These are phyloP conservation scores for Astrephomene gubernaculifera DNA, from an alignment of 139 green algal species.

Conservation along the genomic window DNA sequence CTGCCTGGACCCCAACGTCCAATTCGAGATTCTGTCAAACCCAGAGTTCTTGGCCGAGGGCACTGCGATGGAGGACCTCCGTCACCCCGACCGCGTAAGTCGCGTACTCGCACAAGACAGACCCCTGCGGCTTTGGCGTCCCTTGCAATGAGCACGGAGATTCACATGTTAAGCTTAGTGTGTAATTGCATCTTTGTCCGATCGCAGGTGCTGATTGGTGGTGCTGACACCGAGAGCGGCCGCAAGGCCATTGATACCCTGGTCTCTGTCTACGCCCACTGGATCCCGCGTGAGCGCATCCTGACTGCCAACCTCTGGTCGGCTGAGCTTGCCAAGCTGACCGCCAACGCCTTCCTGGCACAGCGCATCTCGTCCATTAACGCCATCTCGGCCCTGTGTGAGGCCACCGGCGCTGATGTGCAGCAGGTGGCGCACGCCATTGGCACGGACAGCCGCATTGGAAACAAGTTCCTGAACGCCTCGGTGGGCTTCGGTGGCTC, in stretches of 20 bases:
- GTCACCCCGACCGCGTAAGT: slow-evolving; percentile 73
- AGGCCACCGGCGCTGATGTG: slow-evolving; percentile 96
- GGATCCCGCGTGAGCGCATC: slow-evolving; percentile 95
- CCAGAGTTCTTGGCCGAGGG: slow-evolving; percentile 94
- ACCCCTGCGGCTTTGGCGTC: no score
- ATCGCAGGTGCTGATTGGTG: slow-evolving; percentile 89
- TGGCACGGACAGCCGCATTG: slow-evolving; percentile 96
- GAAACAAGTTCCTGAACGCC: slow-evolving; percentile 97
- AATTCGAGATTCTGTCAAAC: slow-evolving; percentile 98
- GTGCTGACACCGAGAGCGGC: slow-evolving; percentile 86
- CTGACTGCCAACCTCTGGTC: slow-evolving; percentile 97
- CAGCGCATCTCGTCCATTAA: slow-evolving; percentile 99
- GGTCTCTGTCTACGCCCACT: slow-evolving; percentile 94
- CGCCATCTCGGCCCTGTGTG: slow-evolving; percentile 97
- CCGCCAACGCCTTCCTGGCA: slow-evolving; percentile 97
- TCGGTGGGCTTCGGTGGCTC: slow-evolving; percentile 98
- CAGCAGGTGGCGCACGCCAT: slow-evolving; percentile 91
- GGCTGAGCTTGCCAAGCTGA: slow-evolving; percentile 99
- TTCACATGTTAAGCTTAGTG: no score
- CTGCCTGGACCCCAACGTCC: slow-evolving; percentile 74
- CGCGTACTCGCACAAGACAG: no score
- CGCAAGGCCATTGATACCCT: slow-evolving; percentile 80
- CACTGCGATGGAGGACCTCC: slow-evolving; percentile 91
- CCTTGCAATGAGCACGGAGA: no score
- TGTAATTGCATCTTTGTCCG: no score